These are phyloP conservation scores for Trametes coccinea DNA, from an alignment of 768 basidiomycete genomes.

Conservation along the genomic window DNA sequence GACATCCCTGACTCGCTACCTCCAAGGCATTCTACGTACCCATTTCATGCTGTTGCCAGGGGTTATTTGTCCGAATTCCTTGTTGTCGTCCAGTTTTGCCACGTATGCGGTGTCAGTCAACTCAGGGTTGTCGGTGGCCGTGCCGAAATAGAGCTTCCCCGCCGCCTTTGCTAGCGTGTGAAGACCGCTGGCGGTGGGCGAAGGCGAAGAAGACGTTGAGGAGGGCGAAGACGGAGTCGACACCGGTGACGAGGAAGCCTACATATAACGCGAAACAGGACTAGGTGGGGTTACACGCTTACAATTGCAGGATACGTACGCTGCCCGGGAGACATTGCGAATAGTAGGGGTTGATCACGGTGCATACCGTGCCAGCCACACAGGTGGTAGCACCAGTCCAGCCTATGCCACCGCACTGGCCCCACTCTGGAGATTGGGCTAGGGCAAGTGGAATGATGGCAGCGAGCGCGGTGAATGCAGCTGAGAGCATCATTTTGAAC, in stretches of 20 bases:
- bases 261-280: too few relatives aligned
- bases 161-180: conserved; percentile 40
- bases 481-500: conserved; percentile 24
- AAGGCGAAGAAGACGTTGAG: background rate
- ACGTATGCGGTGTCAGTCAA: conserved; percentile 41
- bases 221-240: background rate
- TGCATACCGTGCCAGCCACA: conserved; percentile 41
- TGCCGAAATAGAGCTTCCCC: conserved; percentile 49
- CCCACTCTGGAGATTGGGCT: conserved; percentile 31
- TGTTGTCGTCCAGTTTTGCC: conserved; percentile 38
- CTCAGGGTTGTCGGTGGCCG: conserved; percentile 50
- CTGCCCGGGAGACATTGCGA: conserved; percentile 44
- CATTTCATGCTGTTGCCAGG: conserved; percentile 50
- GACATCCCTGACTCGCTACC: background rate
- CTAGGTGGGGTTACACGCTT: too few relatives aligned
- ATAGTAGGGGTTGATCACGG: conserved; percentile 41
- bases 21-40: conserved; percentile 24
- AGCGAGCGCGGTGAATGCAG: conserved; percentile 32
- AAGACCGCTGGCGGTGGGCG: conserved; percentile 25
- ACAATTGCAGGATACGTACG: conserved; percentile 5
- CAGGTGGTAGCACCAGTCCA: conserved; percentile 41
- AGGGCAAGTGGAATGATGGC: conserved; percentile 26
- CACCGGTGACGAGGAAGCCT: background rate
- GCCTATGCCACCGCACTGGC: conserved; percentile 40
- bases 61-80: conserved; percentile 46